Evolutionary conservation across 2,329 filamentous ascomycete species (phyloP).

Genomic region (Xylariomycetidae sp.): DNA sequence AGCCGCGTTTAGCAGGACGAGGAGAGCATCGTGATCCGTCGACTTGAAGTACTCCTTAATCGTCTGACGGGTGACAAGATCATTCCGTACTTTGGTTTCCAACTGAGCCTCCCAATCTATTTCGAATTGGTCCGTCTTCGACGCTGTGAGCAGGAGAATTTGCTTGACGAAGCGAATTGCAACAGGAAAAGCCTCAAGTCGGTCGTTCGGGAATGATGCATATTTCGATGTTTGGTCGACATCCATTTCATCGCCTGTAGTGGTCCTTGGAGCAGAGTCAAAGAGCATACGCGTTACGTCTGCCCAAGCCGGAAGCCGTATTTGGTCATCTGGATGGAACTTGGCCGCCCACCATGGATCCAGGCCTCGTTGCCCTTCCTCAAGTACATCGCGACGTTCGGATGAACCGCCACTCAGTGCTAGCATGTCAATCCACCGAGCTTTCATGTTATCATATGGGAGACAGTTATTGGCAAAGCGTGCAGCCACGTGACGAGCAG

Average conservation of each 20-base stretch:
- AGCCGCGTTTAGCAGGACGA: constrained; percentile 47
- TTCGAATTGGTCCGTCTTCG: constrained; percentile 54
- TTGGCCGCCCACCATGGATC: constrained; percentile 54
- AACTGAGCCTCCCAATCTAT: constrained; percentile 82
- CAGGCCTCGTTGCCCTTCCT: constrained; percentile 85
- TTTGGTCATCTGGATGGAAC: constrained; percentile 28
- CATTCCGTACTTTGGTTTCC: constrained; percentile 66
- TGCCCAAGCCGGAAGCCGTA: constrained; percentile 45
- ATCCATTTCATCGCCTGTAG: constrained; percentile 23
- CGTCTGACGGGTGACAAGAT: constrained; percentile 57
- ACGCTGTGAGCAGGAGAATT: constrained; percentile 46
- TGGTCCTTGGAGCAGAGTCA: constrained; percentile 14
- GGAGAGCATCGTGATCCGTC: constrained; percentile 33
- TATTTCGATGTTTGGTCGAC: constrained; percentile 37
- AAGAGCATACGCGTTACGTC: constrained; percentile 49
- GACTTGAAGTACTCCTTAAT: constrained; percentile 50
- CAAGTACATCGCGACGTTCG: constrained; percentile 76
- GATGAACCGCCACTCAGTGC: constrained; percentile 63
- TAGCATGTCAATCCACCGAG: constrained; percentile 83
- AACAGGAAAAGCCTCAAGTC: constrained; percentile 57
- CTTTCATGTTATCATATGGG: constrained; percentile 71
- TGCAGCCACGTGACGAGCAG: constrained; percentile 74
- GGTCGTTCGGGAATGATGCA: constrained; percentile 36
- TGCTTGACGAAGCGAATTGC: constrained; percentile 64
- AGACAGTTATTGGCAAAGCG: constrained; percentile 89